Percentiles rank a stretch among this genome's conserved stretches.
These are phyloP conservation scores for Penicillium sp. DNA, from an alignment of 2,329 filamentous ascomycete species.

Conservation along the genomic window DNA sequence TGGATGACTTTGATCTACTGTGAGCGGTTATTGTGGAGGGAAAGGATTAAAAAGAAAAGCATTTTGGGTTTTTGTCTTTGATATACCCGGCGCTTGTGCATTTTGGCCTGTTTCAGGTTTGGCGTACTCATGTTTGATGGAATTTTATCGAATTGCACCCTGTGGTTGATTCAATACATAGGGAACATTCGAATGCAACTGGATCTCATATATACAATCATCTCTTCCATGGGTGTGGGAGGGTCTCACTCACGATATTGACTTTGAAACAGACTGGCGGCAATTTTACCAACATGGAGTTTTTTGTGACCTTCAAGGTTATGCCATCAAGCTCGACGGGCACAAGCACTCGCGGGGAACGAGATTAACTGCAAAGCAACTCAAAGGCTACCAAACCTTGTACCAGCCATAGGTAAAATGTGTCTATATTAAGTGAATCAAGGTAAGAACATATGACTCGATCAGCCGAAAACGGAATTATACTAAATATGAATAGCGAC, in stretches of 20 bases:
- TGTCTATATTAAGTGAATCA: neutral
- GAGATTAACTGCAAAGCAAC: too few species aligned
- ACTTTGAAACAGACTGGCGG: neutral
- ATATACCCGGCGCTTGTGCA: constrained; percentile 30
- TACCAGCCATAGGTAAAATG: too few species aligned
- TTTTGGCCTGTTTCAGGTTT: constrained; percentile 13
- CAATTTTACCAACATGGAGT: too few species aligned
- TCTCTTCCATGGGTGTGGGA: neutral
- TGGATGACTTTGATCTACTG: constrained; percentile 93
- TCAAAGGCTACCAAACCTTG: too few species aligned
- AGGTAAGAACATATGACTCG: neutral
- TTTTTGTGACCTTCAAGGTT: too few species aligned
- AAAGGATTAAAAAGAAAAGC: constrained; percentile 20
- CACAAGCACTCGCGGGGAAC: too few species aligned
- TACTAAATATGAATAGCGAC: neutral
- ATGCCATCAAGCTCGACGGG: too few species aligned
- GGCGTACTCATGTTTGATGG: constrained; percentile 11
- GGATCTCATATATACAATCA: neutral
- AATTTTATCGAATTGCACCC: constrained; percentile 3
- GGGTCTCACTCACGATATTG: neutral
- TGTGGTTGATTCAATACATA: neutral
- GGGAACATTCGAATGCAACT: neutral
- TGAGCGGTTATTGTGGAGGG: constrained; percentile 43
- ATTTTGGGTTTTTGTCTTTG: constrained; percentile 23
- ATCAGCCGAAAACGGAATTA: neutral